phyloP scores from a whole-genome alignment of 495 filamentous ascomycete genomes.

The Delitschia confertaspora region DNA sequence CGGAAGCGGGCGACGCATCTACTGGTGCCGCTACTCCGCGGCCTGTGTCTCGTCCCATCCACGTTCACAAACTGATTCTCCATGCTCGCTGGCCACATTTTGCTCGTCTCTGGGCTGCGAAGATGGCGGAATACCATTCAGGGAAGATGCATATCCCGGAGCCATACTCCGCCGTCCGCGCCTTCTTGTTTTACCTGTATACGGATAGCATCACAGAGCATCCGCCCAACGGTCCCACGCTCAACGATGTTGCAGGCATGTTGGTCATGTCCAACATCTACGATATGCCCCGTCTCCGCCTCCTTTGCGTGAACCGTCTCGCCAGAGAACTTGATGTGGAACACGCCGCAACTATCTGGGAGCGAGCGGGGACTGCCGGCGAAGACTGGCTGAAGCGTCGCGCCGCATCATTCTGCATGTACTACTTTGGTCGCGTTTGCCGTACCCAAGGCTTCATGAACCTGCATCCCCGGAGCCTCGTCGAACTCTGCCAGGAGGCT shows the following conservation, averaged over 20 bases:
- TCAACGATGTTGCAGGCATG: slow-evolving; percentile 86
- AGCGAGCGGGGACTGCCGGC: slow-evolving; percentile 76
- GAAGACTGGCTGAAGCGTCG: slow-evolving; percentile 89
- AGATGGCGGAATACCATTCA: slow-evolving; percentile 94
- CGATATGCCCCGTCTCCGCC: slow-evolving; percentile 83
- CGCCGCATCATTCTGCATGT: slow-evolving; percentile 78
- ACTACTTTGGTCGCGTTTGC: slow-evolving; percentile 91
- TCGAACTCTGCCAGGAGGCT: slow-evolving; percentile 87
- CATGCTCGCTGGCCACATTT: slow-evolving; percentile 97
- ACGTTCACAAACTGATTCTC: slow-evolving; percentile 86
- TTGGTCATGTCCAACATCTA: slow-evolving; percentile 97
- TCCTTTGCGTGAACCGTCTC: slow-evolving; percentile 80
- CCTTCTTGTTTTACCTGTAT: slow-evolving; percentile 93
- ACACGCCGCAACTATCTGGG: slow-evolving; percentile 92
- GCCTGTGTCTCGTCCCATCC: slow-evolving; percentile 62
- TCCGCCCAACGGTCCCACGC: slow-evolving; percentile 48
- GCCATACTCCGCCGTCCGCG: slow-evolving; percentile 85
- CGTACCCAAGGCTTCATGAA: slow-evolving; percentile 78
- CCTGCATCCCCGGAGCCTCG: slow-evolving; percentile 63
- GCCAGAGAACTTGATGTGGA: slow-evolving; percentile 86
- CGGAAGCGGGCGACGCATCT: background rate
- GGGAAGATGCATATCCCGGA: slow-evolving; percentile 97
- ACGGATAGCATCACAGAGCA: slow-evolving; percentile 77
- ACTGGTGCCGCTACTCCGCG: slow-evolving; percentile 45
- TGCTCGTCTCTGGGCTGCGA: slow-evolving; percentile 73